Evolutionary conservation across 345 rosid genomes (phyloP), one percentile per base, ranked within the genome.

Genomic region (Pseudoturritis turrita): DNA sequence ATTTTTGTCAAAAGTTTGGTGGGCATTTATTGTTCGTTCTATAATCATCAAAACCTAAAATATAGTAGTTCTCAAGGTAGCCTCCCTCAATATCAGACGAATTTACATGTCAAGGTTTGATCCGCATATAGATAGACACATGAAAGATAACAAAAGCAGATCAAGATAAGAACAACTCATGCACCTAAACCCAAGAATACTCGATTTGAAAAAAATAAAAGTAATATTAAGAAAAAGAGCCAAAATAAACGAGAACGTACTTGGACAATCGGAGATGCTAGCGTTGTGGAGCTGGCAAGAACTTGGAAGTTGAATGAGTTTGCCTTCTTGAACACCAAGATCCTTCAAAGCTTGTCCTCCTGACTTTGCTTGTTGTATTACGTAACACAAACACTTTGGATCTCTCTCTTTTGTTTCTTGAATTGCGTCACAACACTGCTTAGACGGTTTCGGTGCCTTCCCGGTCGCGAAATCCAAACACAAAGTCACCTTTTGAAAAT

Each of bases 341-440:
- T 70, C 85, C 85, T 81, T 91, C 17, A 92, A 11, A 23, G 23
- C 40, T 11, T 74, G 77, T 58, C 71, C 81, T 3, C 92, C 97
- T 64, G 82, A 58, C 58, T 82, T 81, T 0, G 84, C 78, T 78
- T 87, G 87, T 70, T 87, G 92, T 35, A 95, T 86, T 8, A 92
- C 55, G 61, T 2, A 84, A 71, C 98, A 95, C 77, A 95, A 73
- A 79, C 99, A 95, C 78, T 87, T 83, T 9, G 98, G 96, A 2
- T 88, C 86, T 6, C 65, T 75, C 0, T 74, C 91, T 69, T 82
- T 84, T 9, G 86, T 79, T 3, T 71, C 83, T 58, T 77, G 70
- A 44, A 85, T 83, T 0, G 92, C 65, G n/a, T 22, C 63, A 72
- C 99, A 95, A 63, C 99, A 95, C 26, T 85, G 81, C 45, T 83